phyloP scores from a whole-genome alignment of 805 yeast species.

The Saccharomycopsis capsularis region DNA sequence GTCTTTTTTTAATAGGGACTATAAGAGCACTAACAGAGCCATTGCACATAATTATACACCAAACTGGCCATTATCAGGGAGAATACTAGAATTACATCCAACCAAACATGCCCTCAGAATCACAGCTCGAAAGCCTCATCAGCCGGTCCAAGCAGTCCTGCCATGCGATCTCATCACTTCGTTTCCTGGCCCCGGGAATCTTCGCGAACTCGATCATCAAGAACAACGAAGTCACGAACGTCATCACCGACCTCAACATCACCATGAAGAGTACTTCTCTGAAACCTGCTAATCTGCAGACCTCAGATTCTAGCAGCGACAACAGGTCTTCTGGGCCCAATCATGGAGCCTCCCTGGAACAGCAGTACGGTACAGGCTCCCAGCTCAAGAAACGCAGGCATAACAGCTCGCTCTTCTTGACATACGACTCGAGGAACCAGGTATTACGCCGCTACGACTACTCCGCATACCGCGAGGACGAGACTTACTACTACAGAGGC shows the following conservation, averaged over 20 bases:
- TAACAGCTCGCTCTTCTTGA: constrained; percentile 2
- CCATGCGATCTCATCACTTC: background rate
- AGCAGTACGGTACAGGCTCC: background rate
- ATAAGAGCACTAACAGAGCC: too few species aligned
- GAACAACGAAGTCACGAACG: constrained; percentile 18
- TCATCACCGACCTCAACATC: constrained; percentile 19
- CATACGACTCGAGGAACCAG: constrained; percentile 4
- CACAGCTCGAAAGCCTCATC: background rate
- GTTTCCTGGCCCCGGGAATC: constrained; percentile 8
- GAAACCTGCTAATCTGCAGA: too few species aligned
- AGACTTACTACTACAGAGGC: background rate
- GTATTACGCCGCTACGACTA: constrained; percentile 15
- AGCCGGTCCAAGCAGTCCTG: background rate
- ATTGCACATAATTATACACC: too few species aligned
- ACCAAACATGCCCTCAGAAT: too few species aligned
- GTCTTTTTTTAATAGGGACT: too few species aligned
- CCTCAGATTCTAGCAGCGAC: too few species aligned
- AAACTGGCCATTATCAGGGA: too few species aligned
- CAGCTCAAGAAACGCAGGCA: too few species aligned
- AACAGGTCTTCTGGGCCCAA: too few species aligned
- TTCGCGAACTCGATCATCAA: constrained; percentile 18
- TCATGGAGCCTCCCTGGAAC: background rate
- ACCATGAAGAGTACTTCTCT: background rate
- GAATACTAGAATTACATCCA: too few species aligned
- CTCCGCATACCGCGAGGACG: constrained; percentile 10